A percentile compares a stretch with the other conserved stretches of the same genome.
Evolutionary conservation across 495 filamentous ascomycete species (phyloP).

Genomic region (Delitschia confertaspora): DNA sequence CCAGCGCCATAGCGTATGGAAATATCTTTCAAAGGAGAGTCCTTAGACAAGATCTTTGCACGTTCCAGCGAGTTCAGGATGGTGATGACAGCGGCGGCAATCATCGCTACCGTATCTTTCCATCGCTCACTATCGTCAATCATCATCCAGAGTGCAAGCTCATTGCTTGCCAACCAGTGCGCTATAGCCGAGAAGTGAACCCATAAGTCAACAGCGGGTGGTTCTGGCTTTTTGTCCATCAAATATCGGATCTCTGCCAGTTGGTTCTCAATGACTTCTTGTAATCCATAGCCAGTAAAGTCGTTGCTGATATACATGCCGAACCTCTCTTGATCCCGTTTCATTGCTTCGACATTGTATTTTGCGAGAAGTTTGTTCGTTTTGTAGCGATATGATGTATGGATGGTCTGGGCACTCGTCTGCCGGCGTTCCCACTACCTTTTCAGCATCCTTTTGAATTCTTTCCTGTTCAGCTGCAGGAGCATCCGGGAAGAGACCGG

Average conservation of each 20-base stretch:
- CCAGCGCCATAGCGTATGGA: no score
- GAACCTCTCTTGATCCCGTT: slow-evolving; percentile 8
- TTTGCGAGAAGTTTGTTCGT: slow-evolving; percentile 1
- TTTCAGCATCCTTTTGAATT: no score
- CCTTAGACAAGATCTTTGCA: slow-evolving; percentile 2
- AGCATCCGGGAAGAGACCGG: no score
- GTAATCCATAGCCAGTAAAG: slow-evolving; percentile 11
- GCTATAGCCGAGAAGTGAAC: slow-evolving; percentile 3
- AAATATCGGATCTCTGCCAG: background rate
- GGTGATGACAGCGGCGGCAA: slow-evolving; percentile 6
- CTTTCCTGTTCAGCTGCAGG: no score
- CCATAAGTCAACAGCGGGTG: slow-evolving; percentile 5
- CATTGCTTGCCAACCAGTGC: slow-evolving; percentile 1
- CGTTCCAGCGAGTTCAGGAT: slow-evolving; percentile 9
- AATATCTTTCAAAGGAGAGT: slow-evolving; percentile 10
- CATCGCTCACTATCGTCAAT: slow-evolving; percentile 12
- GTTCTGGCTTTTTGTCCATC: slow-evolving; percentile 5
- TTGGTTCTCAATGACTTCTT: slow-evolving; percentile 16
- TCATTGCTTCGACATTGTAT: background rate
- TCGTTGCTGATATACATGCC: slow-evolving; percentile 17
- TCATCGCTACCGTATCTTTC: slow-evolving; percentile 4
- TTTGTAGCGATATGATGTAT: background rate
- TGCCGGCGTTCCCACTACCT: background rate
- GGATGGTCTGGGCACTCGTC: slow-evolving; percentile 7
- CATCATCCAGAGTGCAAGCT: slow-evolving; percentile 3